Conservation (phyloP, 2,329 filamentous ascomycete species). For the Phialocephala sp. region DNA sequence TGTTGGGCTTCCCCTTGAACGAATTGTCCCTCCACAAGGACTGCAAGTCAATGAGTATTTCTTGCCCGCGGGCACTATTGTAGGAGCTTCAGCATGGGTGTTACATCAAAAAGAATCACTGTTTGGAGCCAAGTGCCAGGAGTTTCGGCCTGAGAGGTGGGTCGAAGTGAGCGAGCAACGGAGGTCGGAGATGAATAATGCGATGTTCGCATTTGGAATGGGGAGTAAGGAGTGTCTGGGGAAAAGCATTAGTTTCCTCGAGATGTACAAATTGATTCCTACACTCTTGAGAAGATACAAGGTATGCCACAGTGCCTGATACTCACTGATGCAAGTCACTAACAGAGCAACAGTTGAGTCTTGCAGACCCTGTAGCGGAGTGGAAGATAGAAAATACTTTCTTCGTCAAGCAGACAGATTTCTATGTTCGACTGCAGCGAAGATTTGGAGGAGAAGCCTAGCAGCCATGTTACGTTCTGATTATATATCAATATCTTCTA, state of each 20-base stretch:
- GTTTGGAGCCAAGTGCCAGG: slow-evolving; percentile 53
- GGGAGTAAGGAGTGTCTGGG: slow-evolving; percentile 49
- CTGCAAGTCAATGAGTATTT: slow-evolving; percentile 48
- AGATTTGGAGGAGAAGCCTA: not conserved
- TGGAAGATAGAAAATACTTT: slow-evolving; percentile 3
- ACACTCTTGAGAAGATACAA: slow-evolving; percentile 62
- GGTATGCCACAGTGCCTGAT: not conserved
- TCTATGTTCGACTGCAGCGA: slow-evolving; percentile 1
- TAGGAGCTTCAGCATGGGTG: slow-evolving; percentile 38
- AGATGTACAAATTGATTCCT: slow-evolving; percentile 66
- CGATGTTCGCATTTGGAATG: slow-evolving; percentile 38
- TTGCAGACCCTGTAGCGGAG: not conserved
- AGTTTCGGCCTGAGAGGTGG: slow-evolving; percentile 57
- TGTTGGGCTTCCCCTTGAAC: slow-evolving; percentile 53
- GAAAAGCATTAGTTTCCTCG: slow-evolving; percentile 64
- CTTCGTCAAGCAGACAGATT: slow-evolving; percentile 5
- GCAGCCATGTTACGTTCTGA: not conserved
- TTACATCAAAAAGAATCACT: slow-evolving; percentile 49
- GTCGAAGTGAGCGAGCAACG: not conserved
- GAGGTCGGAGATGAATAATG: slow-evolving; percentile 32
- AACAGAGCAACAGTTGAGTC: not conserved
- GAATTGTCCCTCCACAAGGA: slow-evolving; percentile 52
- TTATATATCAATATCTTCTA: not conserved
- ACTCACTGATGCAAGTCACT: not conserved
- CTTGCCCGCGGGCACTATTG: slow-evolving; percentile 46